A percentile compares a stretch with the other conserved stretches of the same genome.
Conservation (phyloP, 495 filamentous ascomycete species). For the Rostrohypoxylon terebratum region DNA sequence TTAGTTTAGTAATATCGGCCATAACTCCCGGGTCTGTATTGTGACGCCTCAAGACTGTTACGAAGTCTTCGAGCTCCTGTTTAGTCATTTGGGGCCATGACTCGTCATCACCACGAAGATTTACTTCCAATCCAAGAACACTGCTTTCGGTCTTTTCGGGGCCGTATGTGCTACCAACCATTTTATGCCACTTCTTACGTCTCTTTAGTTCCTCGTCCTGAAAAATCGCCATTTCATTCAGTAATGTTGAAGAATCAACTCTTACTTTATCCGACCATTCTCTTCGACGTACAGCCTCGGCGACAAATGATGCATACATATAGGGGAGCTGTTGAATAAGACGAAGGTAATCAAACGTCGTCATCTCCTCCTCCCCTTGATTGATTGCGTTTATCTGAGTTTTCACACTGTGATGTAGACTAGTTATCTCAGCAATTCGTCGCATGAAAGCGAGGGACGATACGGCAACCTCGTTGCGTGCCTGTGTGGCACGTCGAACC, state of each 20-base stretch:
- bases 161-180: constrained; percentile 69
- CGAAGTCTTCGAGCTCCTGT: constrained; percentile 74
- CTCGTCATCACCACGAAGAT: constrained; percentile 81
- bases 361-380: constrained; percentile 71
- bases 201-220: constrained; percentile 92
- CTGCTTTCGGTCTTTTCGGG: constrained; percentile 58
- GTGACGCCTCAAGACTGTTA: constrained; percentile 68
- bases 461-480: constrained; percentile 67
- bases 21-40: constrained; percentile 61
- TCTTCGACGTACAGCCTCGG: constrained; percentile 84
- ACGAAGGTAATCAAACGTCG: constrained; percentile 80
- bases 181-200: constrained; percentile 89
- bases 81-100: constrained; percentile 76
- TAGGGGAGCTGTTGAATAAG: constrained; percentile 83
- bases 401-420: constrained; percentile 75
- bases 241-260: constrained; percentile 82
- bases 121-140: constrained; percentile 84
- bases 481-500: constrained; percentile 72
- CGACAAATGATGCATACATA: constrained; percentile 86
- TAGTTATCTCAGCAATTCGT: constrained; percentile 80
- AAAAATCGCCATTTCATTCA: constrained; percentile 89
- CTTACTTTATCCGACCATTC: constrained; percentile 94
- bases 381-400: constrained; percentile 76
- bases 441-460: constrained; percentile 78
- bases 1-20: constrained; percentile 66